These are phyloP conservation scores for Pythium periplocum DNA, from an alignment of 352 stramenopile genomes.

Conservation along the genomic window DNA sequence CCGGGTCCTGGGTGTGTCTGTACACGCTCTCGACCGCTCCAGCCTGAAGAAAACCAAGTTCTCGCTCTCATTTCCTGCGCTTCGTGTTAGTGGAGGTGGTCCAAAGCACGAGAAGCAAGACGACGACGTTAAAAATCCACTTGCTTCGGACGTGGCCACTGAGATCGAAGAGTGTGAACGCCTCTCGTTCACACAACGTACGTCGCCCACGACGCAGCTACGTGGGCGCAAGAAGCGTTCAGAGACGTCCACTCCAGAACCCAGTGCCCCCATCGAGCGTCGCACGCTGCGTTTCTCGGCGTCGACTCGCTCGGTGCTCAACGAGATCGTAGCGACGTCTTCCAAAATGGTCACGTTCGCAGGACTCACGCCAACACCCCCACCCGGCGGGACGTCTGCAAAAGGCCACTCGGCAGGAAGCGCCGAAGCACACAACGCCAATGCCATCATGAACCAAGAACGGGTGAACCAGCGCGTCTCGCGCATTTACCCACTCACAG, in stretches of 20 bases:
- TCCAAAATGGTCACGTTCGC: conserved; percentile 11
- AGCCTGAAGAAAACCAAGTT: conserved; percentile 20
- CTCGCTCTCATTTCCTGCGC: conserved; percentile 20
- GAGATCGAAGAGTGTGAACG: conserved; percentile 16
- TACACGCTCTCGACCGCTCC: too few relatives aligned
- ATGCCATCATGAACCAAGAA: conserved; percentile 46
- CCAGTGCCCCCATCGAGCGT: too few relatives aligned
- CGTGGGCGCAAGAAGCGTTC: conserved; percentile 12
- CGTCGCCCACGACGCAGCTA: conserved; percentile 12
- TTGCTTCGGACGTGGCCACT: not conserved
- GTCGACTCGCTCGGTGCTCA: too few relatives aligned
- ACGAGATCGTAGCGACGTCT: too few relatives aligned
- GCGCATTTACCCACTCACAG: conserved; percentile 65
- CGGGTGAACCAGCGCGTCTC: conserved; percentile 62
- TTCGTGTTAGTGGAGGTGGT: conserved; percentile 3
- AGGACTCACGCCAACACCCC: conserved; percentile 10
- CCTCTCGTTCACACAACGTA: conserved; percentile 13
- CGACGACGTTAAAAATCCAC: conserved; percentile 3
- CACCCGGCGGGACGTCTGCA: not conserved
- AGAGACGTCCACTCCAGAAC: not conserved
- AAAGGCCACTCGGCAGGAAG: conserved; percentile 8
- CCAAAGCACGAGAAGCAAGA: conserved; percentile 16
- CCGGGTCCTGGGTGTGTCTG: too few relatives aligned
- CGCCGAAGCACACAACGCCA: conserved; percentile 8
- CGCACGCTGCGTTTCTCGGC: too few relatives aligned